Base-by-base conservation (phyloP, 2,329 filamentous ascomycete species). In the Xylariaceae sp. region DNA sequence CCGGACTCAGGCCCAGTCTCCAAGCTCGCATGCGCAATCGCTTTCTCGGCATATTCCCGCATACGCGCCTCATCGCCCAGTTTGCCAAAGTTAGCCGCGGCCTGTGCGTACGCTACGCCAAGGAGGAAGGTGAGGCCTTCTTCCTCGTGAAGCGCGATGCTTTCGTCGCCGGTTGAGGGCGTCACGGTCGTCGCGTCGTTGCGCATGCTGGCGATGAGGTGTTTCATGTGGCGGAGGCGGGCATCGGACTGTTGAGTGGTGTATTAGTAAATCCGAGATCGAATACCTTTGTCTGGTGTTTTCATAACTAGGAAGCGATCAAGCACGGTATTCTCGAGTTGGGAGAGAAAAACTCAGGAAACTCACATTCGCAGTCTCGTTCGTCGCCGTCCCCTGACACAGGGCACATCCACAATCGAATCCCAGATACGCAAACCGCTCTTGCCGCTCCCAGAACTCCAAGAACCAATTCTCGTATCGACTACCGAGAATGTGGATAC, bases 21-120 rank as follows among this genome's bases (percentile, higher is more conserved):
- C 4, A 71, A 64, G 37, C 62, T 64, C 35, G 75, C 37, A 8
- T 73, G 73, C 4, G 66, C 71, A 1, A 65, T 69, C 2, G 75
- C 75, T 44, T 64, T 53, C 1, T n/a, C 18, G 2, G 74, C 75
- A 58, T 72, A 74, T 56, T 66, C 64, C 1, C 55, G 63, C 0
- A 74, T 70, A 58, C 67, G 66, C 39, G 66, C 67, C 59, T 71
- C 71, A 35, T 72, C 67, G 10, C 71, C 74, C 58, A 75, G 73
- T 55, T 75, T 68, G 9, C 72, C 71, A 44, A 68, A 74, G 50
- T 76, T 74, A n/a, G 77, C 66, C 15, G 75, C 75, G 1, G 75
- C 75, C 0, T 72, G 66, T 1, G 72, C 74, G 56, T 74, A 73
- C 3, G 71, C 72, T n/a, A 67, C 68, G 1, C 70, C 73, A 4